Evolutionary conservation across 306 rosid species (phyloP).

Genomic region (Ammopiptanthus mongolicus): DNA sequence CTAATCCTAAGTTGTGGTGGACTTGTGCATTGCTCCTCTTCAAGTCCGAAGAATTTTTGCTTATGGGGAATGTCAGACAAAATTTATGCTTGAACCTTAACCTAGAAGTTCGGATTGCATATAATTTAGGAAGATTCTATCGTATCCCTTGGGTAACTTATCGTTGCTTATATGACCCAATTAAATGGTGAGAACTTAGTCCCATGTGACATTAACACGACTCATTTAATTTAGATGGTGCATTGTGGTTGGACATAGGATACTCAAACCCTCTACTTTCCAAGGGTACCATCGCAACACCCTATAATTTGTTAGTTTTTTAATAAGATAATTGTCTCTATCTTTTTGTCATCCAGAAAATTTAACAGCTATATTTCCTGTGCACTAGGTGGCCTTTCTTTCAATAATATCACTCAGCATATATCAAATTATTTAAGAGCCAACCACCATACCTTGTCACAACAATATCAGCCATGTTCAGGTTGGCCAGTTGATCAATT

Average conservation of each 20-base stretch:
- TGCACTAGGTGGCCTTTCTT: not conserved
- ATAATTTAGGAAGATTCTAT: no score
- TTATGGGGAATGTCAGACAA: not conserved
- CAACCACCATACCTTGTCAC: constrained; percentile 44
- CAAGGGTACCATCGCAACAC: no score
- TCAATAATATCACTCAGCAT: not conserved
- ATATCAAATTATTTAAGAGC: not conserved
- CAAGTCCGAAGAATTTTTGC: not conserved
- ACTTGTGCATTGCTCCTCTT: not conserved
- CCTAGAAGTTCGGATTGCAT: not conserved
- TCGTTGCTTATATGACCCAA: no score
- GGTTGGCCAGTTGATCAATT: constrained; percentile 24
- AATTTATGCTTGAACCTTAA: no score
- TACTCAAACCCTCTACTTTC: no score
- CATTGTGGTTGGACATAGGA: no score
- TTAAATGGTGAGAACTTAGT: no score
- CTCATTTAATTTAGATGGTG: no score
- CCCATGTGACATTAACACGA: no score
- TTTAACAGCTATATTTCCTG: constrained; percentile 36
- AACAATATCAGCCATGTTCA: constrained; percentile 36
- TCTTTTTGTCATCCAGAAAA: constrained; percentile 34
- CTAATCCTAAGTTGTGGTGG: no score
- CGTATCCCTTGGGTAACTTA: no score
- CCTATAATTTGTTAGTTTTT: no score
- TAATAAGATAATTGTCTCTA: constrained; percentile 41